Base-by-base conservation (phyloP, 495 filamentous ascomycete species). In the Tuber melanosporum region DNA sequence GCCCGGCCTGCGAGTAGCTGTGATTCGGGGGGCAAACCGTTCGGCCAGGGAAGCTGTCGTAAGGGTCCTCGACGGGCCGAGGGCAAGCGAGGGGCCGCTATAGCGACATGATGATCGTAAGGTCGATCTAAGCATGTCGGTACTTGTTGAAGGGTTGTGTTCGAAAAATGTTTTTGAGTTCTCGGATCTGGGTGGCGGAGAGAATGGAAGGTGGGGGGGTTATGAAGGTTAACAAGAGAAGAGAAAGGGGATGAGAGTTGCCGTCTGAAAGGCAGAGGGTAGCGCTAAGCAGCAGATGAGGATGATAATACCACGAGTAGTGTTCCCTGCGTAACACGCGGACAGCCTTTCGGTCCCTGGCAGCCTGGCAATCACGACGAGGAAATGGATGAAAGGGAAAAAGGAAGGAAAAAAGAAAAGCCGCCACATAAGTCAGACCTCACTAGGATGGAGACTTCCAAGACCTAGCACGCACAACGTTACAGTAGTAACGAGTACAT, bases 41-140 rank as follows among this genome's bases (percentile, higher is more conserved):
- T 66, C 36, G 26, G 57, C 26, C 57, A 66, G 26, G 57, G 57
- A 66, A 66, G 57, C 57, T 17, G 32, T 17, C 2, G 57, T 36
- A 17, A 66, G 57, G 26, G 57, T 36, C 57, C 57, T 66, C 57
- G 57, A 36, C 14, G 57, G 36, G 26, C 57, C 57, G 57, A 36
- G 26, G 15, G 57, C 26, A 66, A 66, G 57, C 57, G 57, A 66
- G 57, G 57, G n/a, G 57, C 57, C 57, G 57, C 57, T 19, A 66
- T 36, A 36, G 15, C 57, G 57, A 32, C 57, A 66, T 36, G 57
- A 66, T 36, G 57, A 66, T 32, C 57, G 57, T 17, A 66, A 17
- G 36, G 57, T 32, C 57, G 57, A 66, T 36, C 57, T 66, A 66
- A 66, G 57, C 57, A 66, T 66, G 57, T 66, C 57, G 57, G 57